Evolutionary conservation across 1,284 basidiomycete genomes (phyloP), one percentile per base, ranked within the genome.

Genomic region (Sanghuangporus sanghuang): DNA sequence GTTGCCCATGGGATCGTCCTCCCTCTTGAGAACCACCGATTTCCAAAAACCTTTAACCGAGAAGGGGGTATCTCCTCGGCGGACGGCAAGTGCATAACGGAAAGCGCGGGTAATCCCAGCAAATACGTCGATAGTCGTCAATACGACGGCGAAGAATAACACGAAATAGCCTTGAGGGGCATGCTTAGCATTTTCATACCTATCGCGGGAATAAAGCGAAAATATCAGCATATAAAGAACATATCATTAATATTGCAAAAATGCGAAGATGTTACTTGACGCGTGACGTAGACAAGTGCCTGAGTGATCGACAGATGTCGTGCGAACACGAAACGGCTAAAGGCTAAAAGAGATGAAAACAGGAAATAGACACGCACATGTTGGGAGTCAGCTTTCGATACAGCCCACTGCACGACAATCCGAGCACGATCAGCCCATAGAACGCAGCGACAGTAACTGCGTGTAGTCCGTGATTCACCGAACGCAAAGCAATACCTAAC

Each of bases 301-400:
- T 62, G 61, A 3, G 57, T 46, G 52, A 55, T 54, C 53, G 35
- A 35, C 21, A 32, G 6, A 11, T 11, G 32, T 11, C 6, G 11
- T 54, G 32, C 32, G 14, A 36, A 38, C 32, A 32, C 53, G 9
- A 6, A 54, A 44, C 36, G 55, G 14, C 36, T 14, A 40, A 49
- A 55, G 27, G 38, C 27, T 54, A 42, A 32, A 57, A 54, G 54
- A 54, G 27, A 64, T 32, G 11, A 46, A 62, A 11, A 36, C 42
- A 59, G 48, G 52, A 57, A 53, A 32, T 32, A 54, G 7, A 49
- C 64, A 61, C 57, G 52, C 77, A 94, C 87, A 93, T 85, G 73
- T 93, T 80, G 0, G 91, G 90, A 0, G 90, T 92, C 61, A 89
- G 73, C 69, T 91, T 91, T 59, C 78, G 79, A 72, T 93, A 93